Evolutionary conservation across 805 yeast genomes (phyloP).

Genomic region (Metschnikowia proteae): DNA sequence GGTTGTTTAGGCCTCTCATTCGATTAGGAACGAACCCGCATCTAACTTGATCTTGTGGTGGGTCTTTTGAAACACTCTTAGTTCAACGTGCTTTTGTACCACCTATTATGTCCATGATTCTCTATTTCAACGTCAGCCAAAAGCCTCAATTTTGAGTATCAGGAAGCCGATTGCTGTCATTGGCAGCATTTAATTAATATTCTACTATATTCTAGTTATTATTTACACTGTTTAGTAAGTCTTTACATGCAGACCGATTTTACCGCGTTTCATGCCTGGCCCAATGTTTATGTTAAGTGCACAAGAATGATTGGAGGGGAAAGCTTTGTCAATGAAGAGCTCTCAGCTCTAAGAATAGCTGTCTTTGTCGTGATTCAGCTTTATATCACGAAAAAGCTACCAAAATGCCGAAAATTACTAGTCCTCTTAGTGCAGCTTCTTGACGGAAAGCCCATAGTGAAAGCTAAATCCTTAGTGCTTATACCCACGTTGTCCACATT

Average conservation of each 20-base stretch:
- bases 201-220: no score
- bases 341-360: conserved; percentile 56
- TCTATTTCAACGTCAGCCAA: no score
- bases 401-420: conserved; percentile 7
- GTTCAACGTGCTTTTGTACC: no score
- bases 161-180: no score
- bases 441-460: conserved; percentile 11
- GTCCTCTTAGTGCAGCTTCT: conserved; percentile 7
- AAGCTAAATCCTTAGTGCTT: conserved; percentile 5
- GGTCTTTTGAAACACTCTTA: no score
- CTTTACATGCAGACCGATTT: neutral
- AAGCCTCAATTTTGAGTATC: no score
- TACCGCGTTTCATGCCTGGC: neutral
- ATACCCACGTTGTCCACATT: conserved; percentile 9
- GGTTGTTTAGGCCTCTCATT: no score
- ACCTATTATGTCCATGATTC: no score
- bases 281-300: neutral
- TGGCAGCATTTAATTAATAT: no score
- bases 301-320: conserved; percentile 2
- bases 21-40: no score
- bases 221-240: no score
- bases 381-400: conserved; percentile 41
- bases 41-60: no score
- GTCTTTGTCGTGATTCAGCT: conserved; percentile 46
- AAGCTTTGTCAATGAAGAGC: conserved; percentile 23